phyloP scores from a whole-genome alignment of 148 eudicot species.

The Dysphania ambrosioides region DNA sequence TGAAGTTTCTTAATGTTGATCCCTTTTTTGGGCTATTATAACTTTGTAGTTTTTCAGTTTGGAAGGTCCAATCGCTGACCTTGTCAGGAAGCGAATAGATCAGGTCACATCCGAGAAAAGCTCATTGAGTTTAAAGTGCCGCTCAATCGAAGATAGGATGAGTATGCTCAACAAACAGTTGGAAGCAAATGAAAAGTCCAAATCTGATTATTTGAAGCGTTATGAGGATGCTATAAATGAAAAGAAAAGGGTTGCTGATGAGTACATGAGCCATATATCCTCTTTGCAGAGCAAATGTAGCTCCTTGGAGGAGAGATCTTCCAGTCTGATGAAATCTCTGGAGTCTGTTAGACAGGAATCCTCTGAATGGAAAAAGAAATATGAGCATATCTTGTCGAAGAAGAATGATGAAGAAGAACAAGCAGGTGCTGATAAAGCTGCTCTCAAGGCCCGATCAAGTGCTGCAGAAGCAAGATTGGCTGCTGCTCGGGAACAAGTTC shows the following conservation, averaged over 20 bases:
- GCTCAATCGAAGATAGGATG: constrained; percentile 84
- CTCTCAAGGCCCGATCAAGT: constrained; percentile 65
- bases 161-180: constrained; percentile 71
- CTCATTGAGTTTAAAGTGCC: constrained; percentile 66
- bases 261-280: constrained; percentile 70
- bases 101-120: constrained; percentile 79
- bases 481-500: constrained; percentile 84
- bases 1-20: neutral
- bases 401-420: constrained; percentile 79
- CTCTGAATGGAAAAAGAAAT: constrained; percentile 78
- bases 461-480: constrained; percentile 94
- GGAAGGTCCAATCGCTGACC: constrained; percentile 88
- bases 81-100: constrained; percentile 80
- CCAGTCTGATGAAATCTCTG: constrained; percentile 59
- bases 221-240: constrained; percentile 88
- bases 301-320: constrained; percentile 81
- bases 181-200: constrained; percentile 81
- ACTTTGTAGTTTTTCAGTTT: constrained; percentile 44
- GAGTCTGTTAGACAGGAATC: constrained; percentile 65
- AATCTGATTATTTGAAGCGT: constrained; percentile 83
- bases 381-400: constrained; percentile 55
- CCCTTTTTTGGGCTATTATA: constrained; percentile 17
- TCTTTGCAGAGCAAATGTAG: constrained; percentile 78
- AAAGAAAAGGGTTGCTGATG: constrained; percentile 82
- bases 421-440: constrained; percentile 55